Base-by-base conservation (phyloP, 2,329 filamentous ascomycete species). In the Phoma sp. region DNA sequence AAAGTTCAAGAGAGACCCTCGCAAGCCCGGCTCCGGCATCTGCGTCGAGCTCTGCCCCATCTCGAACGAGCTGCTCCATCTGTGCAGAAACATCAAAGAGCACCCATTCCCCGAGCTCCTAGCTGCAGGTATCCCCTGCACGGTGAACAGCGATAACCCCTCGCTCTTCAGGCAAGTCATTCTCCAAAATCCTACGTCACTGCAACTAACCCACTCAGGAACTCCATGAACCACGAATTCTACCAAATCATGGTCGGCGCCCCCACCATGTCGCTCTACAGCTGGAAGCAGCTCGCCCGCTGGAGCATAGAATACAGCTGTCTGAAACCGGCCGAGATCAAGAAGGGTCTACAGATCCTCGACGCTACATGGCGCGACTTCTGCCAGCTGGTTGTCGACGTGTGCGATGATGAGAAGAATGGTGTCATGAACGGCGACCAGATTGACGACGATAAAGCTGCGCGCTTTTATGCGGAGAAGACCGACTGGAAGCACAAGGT, bases 21-120 rank as follows among this genome's bases (percentile, higher is more conserved):
- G 39, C 8, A n/a, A 25, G n/a, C 41, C 35, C 1, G 44, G 31
- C 4, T 79, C 81, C 9, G 70, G 68, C 0, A 83, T 92, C 31
- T 90, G 88, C 62, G 79, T 92, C n/a, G 89, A 92, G 76, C 77
- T 90, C 1, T 92, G 89, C 63, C 89, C 89, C 0, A 91, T 91
- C 44, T 91, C 88, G 0, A 92, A 92, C 67, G 89, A 92, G 77
- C 79, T 92, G 0, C 76, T 92, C 17, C 88, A 89, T 31, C 80
- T 92, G 17, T 89, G 87, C 45, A 82, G 86, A 8, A 82, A 84
- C 40, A 82, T 87, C 52, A 81, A 82, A 33, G 86, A 88, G 12
- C 89, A 92, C 65, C 76, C 86, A 15, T 84, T 88, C 70, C 90
- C 90, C 35, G 79, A 82, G 57, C 77, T 92, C 22, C 78, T 92